phyloP scores from a whole-genome alignment of 257 asterid species.

The Nicotiana tomentosiformis region DNA sequence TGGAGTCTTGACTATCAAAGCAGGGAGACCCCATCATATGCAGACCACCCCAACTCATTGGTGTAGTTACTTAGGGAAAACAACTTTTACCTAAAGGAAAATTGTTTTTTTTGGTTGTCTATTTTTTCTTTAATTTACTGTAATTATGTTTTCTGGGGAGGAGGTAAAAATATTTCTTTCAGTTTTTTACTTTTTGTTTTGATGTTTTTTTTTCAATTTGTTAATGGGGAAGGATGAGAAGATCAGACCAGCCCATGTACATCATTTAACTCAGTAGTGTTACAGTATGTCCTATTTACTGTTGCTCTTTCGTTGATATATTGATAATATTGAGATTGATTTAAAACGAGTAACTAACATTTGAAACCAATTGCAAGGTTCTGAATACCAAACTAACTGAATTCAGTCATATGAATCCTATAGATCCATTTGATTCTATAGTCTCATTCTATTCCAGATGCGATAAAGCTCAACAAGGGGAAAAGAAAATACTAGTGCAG shows the following conservation, averaged over 20 bases:
- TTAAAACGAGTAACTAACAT: neutral
- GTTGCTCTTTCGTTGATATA: neutral
- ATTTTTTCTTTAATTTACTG: neutral
- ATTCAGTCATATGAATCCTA: too few relatives aligned
- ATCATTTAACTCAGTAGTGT: neutral
- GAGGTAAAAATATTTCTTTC: neutral
- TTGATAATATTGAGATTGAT: neutral
- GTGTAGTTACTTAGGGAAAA: constrained; percentile 39
- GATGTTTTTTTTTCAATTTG: neutral
- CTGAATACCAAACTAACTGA: neutral
- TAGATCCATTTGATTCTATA: too few relatives aligned
- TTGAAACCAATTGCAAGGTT: neutral
- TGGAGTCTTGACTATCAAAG: constrained; percentile 51
- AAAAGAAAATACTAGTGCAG: too few relatives aligned
- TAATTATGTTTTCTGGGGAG: constrained; percentile 2
- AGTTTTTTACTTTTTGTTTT: neutral
- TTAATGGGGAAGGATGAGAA: neutral
- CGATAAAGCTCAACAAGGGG: too few relatives aligned
- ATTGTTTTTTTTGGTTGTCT: constrained; percentile 4
- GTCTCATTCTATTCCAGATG: too few relatives aligned
- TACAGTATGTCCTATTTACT: neutral
- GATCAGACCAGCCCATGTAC: neutral
- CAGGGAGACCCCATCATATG: constrained; percentile 41
- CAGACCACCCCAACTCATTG: constrained; percentile 27
- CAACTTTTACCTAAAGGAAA: constrained; percentile 19